Evolutionary conservation across 1,139 yeast species (phyloP), one percentile per base, ranked within the genome.

Genomic region (Diutina neorugosa): DNA sequence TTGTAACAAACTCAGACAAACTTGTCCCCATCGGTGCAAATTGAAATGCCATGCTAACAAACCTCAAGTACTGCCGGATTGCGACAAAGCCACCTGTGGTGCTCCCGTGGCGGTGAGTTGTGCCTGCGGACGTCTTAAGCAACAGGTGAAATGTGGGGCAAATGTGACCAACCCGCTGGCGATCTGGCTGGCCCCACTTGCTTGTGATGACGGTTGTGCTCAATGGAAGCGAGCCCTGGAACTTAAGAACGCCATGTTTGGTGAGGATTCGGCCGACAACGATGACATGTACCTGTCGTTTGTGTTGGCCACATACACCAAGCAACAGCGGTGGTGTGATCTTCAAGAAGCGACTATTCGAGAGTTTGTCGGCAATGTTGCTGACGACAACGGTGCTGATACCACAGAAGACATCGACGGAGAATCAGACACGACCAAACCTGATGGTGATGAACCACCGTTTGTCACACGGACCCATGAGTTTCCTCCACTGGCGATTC

Each of bases 181-280:
- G 27, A 25, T 46, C 16, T 46, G 50, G 50, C 23, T 25, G 37
- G 16, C 40, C 18, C 14, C 40, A 1, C 59, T 84, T 48, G 77
- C 71, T 34, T 87, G 96, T 69, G 86, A 84, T 61, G 86, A 82
- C 9, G 78, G 77, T n/a, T 90, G 97, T 69, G 80, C 74, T 9
- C 68, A 76, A 52, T 71, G 73, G 14, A 75, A 78, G 57, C 74
- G 96, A 54, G 86, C 85, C 57, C 72, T 73, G 51, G 76, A 76
- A 57, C 69, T 90, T 53, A 80, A 82, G 53, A 78, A 76, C 27
- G 95, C 95, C 0, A 80, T 89, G 40, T 25, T 25, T 25, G 50
- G 50, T 53, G 69, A 69, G 18, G 63, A 76, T 48, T 65, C 65
- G 20, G 67, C 67, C 7, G 65, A 63, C 2, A 59, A 57, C 7